Conservation (phyloP, 2,329 filamentous ascomycete genomes). For the Cladorrhinum sp. region DNA sequence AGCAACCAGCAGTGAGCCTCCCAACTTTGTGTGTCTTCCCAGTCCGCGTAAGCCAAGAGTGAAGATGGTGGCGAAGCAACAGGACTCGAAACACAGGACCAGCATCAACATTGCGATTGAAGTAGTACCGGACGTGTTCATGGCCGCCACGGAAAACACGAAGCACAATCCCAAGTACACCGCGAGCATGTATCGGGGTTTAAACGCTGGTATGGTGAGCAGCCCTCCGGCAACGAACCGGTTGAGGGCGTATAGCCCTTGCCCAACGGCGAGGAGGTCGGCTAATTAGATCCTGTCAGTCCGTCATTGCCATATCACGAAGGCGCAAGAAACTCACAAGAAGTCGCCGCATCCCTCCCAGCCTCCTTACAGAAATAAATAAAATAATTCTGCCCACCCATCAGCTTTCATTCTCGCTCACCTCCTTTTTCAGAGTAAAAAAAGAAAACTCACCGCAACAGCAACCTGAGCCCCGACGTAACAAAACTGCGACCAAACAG, state of each 20-base stretch:
- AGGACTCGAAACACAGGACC: conserved; percentile 55
- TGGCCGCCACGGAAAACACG: conserved; percentile 52
- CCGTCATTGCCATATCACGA: background rate
- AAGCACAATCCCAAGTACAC: conserved; percentile 51
- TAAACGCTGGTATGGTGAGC: conserved; percentile 49
- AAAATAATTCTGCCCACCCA: conserved; percentile 43
- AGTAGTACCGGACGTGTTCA: conserved; percentile 48
- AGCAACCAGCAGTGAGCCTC: conserved; percentile 52
- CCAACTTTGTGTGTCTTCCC: conserved; percentile 54
- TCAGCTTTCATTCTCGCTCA: too few species aligned
- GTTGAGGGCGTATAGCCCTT: conserved; percentile 58
- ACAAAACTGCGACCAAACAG: conserved; percentile 60
- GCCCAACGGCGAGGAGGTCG: conserved; percentile 55
- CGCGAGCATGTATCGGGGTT: conserved; percentile 54
- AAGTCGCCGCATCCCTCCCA: conserved; percentile 22
- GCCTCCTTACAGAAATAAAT: conserved; percentile 46
- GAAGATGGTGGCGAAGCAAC: conserved; percentile 59
- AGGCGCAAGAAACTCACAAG: conserved; percentile 17
- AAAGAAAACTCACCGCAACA: conserved; percentile 39
- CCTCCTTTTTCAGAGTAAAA: conserved; percentile 29
- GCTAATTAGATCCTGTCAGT: conserved; percentile 36
- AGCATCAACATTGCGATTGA: conserved; percentile 55
- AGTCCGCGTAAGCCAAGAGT: conserved; percentile 56
- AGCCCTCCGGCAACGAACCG: conserved; percentile 54
- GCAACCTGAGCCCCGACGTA: conserved; percentile 60